Conservation (phyloP, 2,329 filamentous ascomycete species). For the Tolypocladium sp. region DNA sequence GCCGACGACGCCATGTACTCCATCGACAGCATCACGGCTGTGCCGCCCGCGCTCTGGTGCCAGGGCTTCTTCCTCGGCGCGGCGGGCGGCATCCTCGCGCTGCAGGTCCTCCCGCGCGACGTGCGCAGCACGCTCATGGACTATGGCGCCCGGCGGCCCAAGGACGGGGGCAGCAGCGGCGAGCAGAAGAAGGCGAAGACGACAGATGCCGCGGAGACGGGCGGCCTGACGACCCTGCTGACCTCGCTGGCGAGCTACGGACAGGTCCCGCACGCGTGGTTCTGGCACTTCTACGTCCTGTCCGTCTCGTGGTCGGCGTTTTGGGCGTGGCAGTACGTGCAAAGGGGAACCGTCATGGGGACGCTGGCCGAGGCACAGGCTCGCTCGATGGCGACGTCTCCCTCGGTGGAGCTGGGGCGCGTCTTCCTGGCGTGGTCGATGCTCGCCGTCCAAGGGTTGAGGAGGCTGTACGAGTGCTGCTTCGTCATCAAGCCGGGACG, state of each 20-base stretch:
- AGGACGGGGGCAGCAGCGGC: neutral
- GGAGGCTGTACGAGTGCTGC: slow-evolving; percentile 70
- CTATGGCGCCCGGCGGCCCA: slow-evolving; percentile 37
- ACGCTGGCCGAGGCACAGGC: slow-evolving; percentile 31
- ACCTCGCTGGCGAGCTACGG: slow-evolving; percentile 20
- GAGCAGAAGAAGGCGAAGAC: slow-evolving; percentile 4
- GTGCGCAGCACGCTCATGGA: slow-evolving; percentile 35
- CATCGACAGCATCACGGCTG: neutral
- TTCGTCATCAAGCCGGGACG: slow-evolving; percentile 50
- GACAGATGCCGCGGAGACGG: neutral
- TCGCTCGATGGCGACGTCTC: slow-evolving; percentile 1
- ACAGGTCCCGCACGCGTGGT: slow-evolving; percentile 80
- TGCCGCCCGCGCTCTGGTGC: slow-evolving; percentile 24
- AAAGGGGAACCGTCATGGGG: slow-evolving; percentile 43
- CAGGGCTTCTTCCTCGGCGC: slow-evolving; percentile 38
- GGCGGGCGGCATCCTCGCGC: slow-evolving; percentile 27
- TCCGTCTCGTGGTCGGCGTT: slow-evolving; percentile 62
- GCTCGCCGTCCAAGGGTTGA: slow-evolving; percentile 64
- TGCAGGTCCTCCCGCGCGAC: slow-evolving; percentile 34
- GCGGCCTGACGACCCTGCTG: neutral
- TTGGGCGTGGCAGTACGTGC: slow-evolving; percentile 60
- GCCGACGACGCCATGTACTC: neutral
- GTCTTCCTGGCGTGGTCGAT: slow-evolving; percentile 59
- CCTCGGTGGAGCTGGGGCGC: slow-evolving; percentile 48
- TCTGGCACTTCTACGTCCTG: slow-evolving; percentile 75